Conservation (phyloP, 306 rosid genomes). For the Mucuna pruriens region DNA sequence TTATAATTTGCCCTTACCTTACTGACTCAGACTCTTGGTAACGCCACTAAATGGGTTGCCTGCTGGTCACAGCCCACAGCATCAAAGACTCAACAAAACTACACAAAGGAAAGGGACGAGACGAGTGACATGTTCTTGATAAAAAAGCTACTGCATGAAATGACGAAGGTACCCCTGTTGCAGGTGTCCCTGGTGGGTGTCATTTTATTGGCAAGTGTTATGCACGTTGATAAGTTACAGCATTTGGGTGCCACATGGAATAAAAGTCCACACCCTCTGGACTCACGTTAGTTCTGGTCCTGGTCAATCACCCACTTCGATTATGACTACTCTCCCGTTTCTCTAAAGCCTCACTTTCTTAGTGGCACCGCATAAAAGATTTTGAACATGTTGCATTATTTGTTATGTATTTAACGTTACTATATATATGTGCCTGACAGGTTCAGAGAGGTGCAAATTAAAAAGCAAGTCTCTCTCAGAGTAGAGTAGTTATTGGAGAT, state of each 20-base stretch:
- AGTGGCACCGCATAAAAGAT: background rate
- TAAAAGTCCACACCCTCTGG: background rate
- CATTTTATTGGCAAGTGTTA: background rate
- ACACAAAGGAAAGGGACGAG: background rate
- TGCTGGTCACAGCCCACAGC: too few relatives aligned
- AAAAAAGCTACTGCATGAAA: background rate
- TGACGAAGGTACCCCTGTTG: background rate
- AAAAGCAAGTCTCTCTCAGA: background rate
- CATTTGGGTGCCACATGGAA: background rate
- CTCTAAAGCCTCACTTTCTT: background rate
- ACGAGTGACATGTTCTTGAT: background rate
- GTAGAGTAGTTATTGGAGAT: background rate
- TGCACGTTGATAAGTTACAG: background rate
- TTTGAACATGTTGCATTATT: background rate
- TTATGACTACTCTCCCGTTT: conserved; percentile 27
- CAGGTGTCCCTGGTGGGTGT: background rate
- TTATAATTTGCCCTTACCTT: too few relatives aligned
- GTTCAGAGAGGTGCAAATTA: background rate
- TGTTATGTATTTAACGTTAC: background rate
- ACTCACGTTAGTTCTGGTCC: background rate
- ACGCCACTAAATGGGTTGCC: too few relatives aligned
- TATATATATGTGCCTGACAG: background rate
- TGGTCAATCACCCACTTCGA: background rate
- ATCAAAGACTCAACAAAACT: too few relatives aligned
- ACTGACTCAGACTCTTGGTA: too few relatives aligned